Conservation (phyloP, 495 filamentous ascomycete genomes). For the Evernia prunastri region DNA sequence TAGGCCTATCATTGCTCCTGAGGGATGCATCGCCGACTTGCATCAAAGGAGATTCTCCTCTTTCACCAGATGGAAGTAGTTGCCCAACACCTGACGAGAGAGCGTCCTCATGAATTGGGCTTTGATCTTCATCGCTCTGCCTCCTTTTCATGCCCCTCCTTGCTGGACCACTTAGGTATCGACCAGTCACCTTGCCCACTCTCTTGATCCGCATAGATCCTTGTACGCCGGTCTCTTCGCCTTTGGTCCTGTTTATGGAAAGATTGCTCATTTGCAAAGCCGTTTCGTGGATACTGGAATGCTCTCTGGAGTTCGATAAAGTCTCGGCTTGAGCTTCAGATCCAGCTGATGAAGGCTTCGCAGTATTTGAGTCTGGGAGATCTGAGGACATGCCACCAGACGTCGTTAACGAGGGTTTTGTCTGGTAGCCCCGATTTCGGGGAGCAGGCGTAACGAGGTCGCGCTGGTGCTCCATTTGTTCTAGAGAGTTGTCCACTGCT, state of each 20-base stretch:
- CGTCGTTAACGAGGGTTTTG: neutral
- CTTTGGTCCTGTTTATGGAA: conserved; percentile 39
- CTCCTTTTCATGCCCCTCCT: conserved; percentile 61
- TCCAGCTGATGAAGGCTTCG: conserved; percentile 38
- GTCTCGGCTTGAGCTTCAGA: conserved; percentile 35
- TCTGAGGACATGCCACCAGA: neutral
- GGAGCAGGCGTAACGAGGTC: conserved; percentile 65
- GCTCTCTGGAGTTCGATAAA: conserved; percentile 28
- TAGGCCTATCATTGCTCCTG: conserved; percentile 7
- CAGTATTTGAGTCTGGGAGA: conserved; percentile 28
- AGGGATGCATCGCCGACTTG: conserved; percentile 8
- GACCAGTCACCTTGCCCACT: conserved; percentile 62
- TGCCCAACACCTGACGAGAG: conserved; percentile 20
- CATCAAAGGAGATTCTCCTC: conserved; percentile 1
- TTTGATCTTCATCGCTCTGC: conserved; percentile 66
- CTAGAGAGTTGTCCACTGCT: conserved; percentile 23
- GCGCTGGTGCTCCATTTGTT: conserved; percentile 34
- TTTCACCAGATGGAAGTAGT: neutral
- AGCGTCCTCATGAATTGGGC: conserved; percentile 26
- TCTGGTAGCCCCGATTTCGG: conserved; percentile 51
- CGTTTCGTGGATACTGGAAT: conserved; percentile 35
- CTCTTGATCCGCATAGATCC: conserved; percentile 69
- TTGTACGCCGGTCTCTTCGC: conserved; percentile 53
- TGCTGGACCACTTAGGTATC: conserved; percentile 68
- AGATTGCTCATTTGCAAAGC: conserved; percentile 37